Evolutionary conservation across 345 rosid species (phyloP), one percentile per base, ranked within the genome.

Genomic region (Geranium rotundifolium): DNA sequence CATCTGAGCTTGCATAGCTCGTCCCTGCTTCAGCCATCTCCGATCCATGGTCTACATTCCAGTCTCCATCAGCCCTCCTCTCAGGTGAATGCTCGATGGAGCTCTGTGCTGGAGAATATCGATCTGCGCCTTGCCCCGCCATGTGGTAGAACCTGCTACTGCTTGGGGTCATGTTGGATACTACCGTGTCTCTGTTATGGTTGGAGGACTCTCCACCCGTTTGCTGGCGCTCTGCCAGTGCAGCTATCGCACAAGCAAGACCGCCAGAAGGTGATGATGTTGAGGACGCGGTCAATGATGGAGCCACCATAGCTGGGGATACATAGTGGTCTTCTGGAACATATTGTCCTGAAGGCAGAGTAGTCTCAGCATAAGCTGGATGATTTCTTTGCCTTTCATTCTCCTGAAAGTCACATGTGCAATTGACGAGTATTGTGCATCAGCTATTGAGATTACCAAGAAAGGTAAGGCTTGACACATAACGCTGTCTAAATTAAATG

Each of bases 211-310:
- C 95, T 16, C 83, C 90, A 66, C 73, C 70, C 70, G 67, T 71
- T 79, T 87, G 95, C 74, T 82, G 93, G 57, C 88, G 86, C 80
- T 92, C 96, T 58, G 95, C 89, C 27, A 89, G 89, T 62, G 91
- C 93, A 61, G 93, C 89, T 67, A 89, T 75, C 58, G 95, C 93
- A 72, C 93, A 87, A 59, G 89, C 86, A 73, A 81, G 87, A 39
- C 96, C 89, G 19, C 85, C 87, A 67, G 96, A 84, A 64, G 98
- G 85, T 57, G 95, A 86, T 57, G 91, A 80, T 17, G 89, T 68
- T 60, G 93, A 80, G 56, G 84, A 82, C 58, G 64, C 60, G 57
- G 69, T 4, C 19, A 31, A 31, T 31, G 86, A 77, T 68, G 78
- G 75, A 74, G 70, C 50, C 50, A 41, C 50, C 50, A 41, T 55